phyloP scores from a whole-genome alignment of 2,329 filamentous ascomycete species.

The Cladosporium sp. region DNA sequence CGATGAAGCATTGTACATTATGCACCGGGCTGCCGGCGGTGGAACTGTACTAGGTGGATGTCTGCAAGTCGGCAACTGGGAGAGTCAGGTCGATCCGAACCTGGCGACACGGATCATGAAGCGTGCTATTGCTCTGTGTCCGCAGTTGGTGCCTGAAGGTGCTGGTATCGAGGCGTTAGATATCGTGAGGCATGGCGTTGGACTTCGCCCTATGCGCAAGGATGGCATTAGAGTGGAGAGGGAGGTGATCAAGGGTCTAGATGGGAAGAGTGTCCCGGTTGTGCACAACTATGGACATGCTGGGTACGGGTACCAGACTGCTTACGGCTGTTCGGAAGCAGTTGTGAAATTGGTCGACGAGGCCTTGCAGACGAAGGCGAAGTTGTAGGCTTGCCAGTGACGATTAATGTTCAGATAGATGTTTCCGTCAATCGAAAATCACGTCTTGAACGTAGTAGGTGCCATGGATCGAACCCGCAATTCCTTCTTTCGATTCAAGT shows the following conservation, averaged over 20 bases:
- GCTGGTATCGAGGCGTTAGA: conserved; percentile 72
- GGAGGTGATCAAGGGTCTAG: conserved; percentile 60
- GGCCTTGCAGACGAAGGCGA: conserved; percentile 32
- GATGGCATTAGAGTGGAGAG: conserved; percentile 76
- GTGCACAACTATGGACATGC: conserved; percentile 82
- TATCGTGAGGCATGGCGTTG: conserved; percentile 79
- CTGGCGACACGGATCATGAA: conserved; percentile 83
- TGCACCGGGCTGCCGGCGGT: conserved; percentile 77
- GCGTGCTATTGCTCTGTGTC: conserved; percentile 66
- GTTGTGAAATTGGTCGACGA: conserved; percentile 45
- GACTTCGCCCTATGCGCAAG: conserved; percentile 72
- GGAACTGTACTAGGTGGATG: conserved; percentile 87
- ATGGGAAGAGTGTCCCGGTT: conserved; percentile 53
- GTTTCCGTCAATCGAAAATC: background rate
- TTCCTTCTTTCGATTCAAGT: background rate
- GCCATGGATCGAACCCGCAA: background rate
- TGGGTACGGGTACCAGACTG: conserved; percentile 69
- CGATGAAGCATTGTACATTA: conserved; percentile 76
- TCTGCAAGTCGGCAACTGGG: conserved; percentile 78
- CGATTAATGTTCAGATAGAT: background rate
- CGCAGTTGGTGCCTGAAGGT: conserved; percentile 61
- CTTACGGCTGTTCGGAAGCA: conserved; percentile 46
- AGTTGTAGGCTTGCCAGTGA: conserved; percentile 24
- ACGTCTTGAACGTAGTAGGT: background rate
- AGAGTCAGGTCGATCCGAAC: conserved; percentile 74